Evolutionary conservation across 192 early-diverging fungal species (phyloP).

Genomic region (Phycomyces blakesleeanus): DNA sequence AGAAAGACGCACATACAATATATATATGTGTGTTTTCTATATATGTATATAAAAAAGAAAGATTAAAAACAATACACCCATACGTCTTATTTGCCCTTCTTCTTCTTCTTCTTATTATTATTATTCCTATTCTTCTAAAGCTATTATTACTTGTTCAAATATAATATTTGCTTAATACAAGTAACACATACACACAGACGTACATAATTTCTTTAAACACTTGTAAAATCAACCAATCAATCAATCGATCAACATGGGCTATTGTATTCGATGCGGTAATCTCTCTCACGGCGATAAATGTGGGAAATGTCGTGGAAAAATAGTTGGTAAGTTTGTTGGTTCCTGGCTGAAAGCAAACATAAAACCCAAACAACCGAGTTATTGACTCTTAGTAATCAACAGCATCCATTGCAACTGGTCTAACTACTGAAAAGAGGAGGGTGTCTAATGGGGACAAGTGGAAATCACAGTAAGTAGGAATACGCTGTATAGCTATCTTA

Average conservation of each 20-base stretch:
- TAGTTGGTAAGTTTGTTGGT: constrained; percentile 47
- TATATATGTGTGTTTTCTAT: no score
- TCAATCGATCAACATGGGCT: constrained; percentile 51
- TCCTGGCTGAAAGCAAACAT: no score
- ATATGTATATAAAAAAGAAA: no score
- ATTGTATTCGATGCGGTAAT: constrained; percentile 51
- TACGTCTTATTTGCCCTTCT: no score
- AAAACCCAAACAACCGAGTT: neutral
- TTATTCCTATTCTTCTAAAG: no score
- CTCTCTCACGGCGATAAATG: constrained; percentile 42
- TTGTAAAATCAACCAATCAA: no score
- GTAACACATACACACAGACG: neutral
- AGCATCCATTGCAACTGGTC: constrained; percentile 17
- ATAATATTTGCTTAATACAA: neutral
- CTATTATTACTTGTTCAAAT: no score
- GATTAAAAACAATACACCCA: no score
- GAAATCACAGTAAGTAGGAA: constrained; percentile 29
- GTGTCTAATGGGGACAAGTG: constrained; percentile 11
- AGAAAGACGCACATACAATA: no score
- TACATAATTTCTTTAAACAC: neutral
- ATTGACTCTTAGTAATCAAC: neutral
- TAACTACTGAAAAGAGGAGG: constrained; percentile 1
- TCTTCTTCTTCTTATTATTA: no score
- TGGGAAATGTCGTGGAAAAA: constrained; percentile 45
- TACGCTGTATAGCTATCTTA: no score